A percentile compares a stretch with the other conserved stretches of the same genome.
phyloP scores from a whole-genome alignment of 1,284 basidiomycete species.

The Papiliotrema nemorosa region DNA sequence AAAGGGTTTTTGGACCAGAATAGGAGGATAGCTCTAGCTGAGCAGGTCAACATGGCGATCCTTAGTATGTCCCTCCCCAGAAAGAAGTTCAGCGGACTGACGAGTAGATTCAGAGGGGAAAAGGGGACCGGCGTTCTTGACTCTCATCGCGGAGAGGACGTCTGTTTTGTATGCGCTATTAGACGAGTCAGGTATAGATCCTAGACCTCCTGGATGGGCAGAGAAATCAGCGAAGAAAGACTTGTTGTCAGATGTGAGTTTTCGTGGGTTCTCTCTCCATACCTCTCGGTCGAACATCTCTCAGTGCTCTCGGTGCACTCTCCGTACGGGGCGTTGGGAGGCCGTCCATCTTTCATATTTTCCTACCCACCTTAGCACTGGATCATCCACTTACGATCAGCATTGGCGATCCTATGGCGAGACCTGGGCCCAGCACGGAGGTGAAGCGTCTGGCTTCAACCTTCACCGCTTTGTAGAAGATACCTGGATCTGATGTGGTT shows the following conservation, averaged over 20 bases:
- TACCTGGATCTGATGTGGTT: too few species aligned
- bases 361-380: too few species aligned
- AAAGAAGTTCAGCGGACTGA: not conserved
- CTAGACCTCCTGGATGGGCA: conserved; percentile 1
- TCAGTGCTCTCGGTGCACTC: too few species aligned
- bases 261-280: too few species aligned
- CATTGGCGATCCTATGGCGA: too few species aligned
- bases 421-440: too few species aligned
- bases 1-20: conserved; percentile 43
- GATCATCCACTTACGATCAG: too few species aligned
- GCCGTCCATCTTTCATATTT: too few species aligned
- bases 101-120: conserved; percentile 26
- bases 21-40: conserved; percentile 42
- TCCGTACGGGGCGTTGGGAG: too few species aligned
- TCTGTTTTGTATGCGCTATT: conserved; percentile 29
- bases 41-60: conserved; percentile 47
- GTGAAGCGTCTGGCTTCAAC: too few species aligned
- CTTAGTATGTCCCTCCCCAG: conserved; percentile 34
- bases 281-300: too few species aligned
- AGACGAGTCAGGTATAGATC: conserved; percentile 7
- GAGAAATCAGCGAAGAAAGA: not conserved
- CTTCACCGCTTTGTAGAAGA: too few species aligned
- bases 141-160: conserved; percentile 27
- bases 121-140: conserved; percentile 27
- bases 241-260: not conserved